phyloP scores from a whole-genome alignment of 176 grass and related monocot genomes.

The Eleusine indica region DNA sequence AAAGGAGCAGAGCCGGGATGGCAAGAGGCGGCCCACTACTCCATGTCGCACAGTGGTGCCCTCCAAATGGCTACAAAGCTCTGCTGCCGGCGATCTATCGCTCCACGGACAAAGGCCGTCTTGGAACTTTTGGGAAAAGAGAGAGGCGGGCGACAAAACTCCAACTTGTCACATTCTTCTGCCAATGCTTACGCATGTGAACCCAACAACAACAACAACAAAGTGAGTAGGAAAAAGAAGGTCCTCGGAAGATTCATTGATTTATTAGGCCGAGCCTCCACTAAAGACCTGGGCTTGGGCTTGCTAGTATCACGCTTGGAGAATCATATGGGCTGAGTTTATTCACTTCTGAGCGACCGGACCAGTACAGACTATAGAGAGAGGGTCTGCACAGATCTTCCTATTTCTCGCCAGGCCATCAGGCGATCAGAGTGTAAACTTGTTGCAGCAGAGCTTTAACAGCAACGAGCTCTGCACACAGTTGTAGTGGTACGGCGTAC shows the following conservation, averaged over 20 bases:
- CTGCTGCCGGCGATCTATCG: not conserved
- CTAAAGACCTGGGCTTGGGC: not conserved
- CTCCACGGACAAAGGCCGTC: not conserved
- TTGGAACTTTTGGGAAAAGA: not conserved
- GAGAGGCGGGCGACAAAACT: not conserved
- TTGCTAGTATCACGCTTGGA: too few relatives aligned
- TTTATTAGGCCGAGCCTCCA: not conserved
- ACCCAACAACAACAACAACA: not conserved
- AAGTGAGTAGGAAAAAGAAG: not conserved
- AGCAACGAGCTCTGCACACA: too few relatives aligned
- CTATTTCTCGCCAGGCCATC: too few relatives aligned
- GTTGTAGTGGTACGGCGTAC: too few relatives aligned
- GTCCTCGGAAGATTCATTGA: not conserved
- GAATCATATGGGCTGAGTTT: too few relatives aligned
- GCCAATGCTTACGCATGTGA: slow-evolving; percentile 3
- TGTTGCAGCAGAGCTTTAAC: not conserved
- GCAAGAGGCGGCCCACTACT: slow-evolving; percentile 19
- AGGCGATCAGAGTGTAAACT: not conserved
- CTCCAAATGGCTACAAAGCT: slow-evolving; percentile 10
- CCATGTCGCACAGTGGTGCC: not conserved
- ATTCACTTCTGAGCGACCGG: too few relatives aligned
- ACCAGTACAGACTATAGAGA: not conserved
- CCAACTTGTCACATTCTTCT: not conserved
- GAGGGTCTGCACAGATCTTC: too few relatives aligned
- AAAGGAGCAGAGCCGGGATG: not conserved